Evolutionary conservation across 2,329 filamentous ascomycete species (phyloP).

Genomic region (Cyphellophora europaea): DNA sequence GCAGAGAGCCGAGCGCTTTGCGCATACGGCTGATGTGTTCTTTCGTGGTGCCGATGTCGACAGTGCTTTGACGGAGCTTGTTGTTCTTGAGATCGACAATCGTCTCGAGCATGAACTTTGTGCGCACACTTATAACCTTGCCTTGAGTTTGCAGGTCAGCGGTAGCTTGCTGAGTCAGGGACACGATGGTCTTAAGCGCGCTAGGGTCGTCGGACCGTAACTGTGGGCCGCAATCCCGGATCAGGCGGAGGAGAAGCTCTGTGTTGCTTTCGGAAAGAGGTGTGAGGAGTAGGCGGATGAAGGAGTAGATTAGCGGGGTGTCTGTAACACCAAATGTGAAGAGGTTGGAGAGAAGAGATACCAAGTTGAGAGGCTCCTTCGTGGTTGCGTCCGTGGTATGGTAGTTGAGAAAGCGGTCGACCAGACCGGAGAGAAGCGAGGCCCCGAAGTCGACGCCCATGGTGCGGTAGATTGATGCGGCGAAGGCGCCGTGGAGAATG

Average conservation of each 20-base stretch:
- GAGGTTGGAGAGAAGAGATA: constrained; percentile 73
- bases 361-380: constrained; percentile 65
- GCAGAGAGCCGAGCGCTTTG: constrained; percentile 70
- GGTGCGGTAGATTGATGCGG: constrained; percentile 77
- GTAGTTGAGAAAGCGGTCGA: constrained; percentile 65
- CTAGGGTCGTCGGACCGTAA: constrained; percentile 82
- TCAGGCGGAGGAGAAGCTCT: constrained; percentile 74
- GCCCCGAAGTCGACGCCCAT: constrained; percentile 85
- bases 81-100: constrained; percentile 95
- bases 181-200: constrained; percentile 78
- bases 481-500: constrained; percentile 81
- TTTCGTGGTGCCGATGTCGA: constrained; percentile 61
- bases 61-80: constrained; percentile 66
- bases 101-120: constrained; percentile 95
- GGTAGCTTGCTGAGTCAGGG: constrained; percentile 65
- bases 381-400: constrained; percentile 29
- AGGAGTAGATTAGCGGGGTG: constrained; percentile 79
- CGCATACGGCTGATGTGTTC: constrained; percentile 85
- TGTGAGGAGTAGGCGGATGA: constrained; percentile 66
- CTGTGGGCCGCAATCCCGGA: constrained; percentile 71
- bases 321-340: constrained; percentile 89
- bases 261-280: constrained; percentile 77
- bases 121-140: constrained; percentile 62
- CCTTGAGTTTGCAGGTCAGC: constrained; percentile 57
- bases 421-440: constrained; percentile 68